Percentiles rank a stretch among this genome's conserved stretches.
These are phyloP conservation scores for Chaetomium sp. DNA, from an alignment of 2,329 filamentous ascomycete genomes.

Conservation along the genomic window DNA sequence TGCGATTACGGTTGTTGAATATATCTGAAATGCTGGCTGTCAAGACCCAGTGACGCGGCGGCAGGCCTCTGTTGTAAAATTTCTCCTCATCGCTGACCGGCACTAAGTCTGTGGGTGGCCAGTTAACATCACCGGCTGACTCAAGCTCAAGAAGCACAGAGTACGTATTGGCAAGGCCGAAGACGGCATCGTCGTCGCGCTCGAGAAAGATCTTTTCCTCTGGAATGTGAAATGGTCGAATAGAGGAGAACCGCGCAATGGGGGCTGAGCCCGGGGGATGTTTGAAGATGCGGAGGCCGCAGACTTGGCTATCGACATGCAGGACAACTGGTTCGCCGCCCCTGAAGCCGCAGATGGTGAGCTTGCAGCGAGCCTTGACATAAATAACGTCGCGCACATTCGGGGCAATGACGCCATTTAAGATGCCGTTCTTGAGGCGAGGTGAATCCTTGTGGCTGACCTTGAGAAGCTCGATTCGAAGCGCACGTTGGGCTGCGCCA, in stretches of 20 bases:
- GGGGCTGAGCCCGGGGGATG: slow-evolving; percentile 39
- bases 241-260: slow-evolving; percentile 42
- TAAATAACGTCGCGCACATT: slow-evolving; percentile 31
- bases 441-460: slow-evolving; percentile 44
- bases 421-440: slow-evolving; percentile 31
- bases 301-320: slow-evolving; percentile 49
- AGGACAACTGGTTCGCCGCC: slow-evolving; percentile 37
- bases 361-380: slow-evolving; percentile 37
- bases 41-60: slow-evolving; percentile 33
- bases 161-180: slow-evolving; percentile 45
- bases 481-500: slow-evolving; percentile 29
- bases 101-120: slow-evolving; percentile 45
- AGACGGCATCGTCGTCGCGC: slow-evolving; percentile 40
- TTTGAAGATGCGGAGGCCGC: slow-evolving; percentile 45
- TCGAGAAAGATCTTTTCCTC: slow-evolving; percentile 46
- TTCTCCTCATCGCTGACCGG: slow-evolving; percentile 24
- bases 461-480: slow-evolving; percentile 49
- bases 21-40: slow-evolving; percentile 37
- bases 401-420: slow-evolving; percentile 32
- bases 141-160: slow-evolving; percentile 47
- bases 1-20: slow-evolving; percentile 32
- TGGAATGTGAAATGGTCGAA: slow-evolving; percentile 46
- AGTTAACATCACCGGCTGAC: slow-evolving; percentile 41
- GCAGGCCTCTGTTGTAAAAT: slow-evolving; percentile 22
- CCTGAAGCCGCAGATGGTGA: slow-evolving; percentile 35